Conservation (phyloP, 1,284 basidiomycete species). For the Kalmanozyma brasiliensis region DNA sequence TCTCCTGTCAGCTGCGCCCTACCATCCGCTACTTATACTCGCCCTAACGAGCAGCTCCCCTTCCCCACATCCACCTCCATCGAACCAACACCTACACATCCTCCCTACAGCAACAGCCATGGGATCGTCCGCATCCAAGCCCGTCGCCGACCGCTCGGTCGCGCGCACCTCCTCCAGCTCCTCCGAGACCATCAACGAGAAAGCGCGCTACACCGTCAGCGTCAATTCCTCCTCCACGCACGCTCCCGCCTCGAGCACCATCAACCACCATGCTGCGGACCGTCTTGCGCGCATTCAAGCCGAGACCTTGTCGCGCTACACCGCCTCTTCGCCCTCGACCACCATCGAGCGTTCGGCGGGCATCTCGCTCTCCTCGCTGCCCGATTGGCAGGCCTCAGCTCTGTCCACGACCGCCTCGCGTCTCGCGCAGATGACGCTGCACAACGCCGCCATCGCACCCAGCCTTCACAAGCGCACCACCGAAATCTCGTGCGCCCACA, state of each 20-base stretch:
- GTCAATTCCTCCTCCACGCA: slow-evolving; percentile 13
- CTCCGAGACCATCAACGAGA: slow-evolving; percentile 31
- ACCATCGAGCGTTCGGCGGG: slow-evolving; percentile 10
- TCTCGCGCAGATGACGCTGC: slow-evolving; percentile 82
- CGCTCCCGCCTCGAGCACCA: slow-evolving; percentile 12
- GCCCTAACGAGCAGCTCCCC: background rate
- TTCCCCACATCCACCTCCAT: background rate
- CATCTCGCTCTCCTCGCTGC: slow-evolving; percentile 36
- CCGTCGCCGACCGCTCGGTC: slow-evolving; percentile 18
- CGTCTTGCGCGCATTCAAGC: slow-evolving; percentile 53
- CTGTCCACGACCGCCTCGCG: slow-evolving; percentile 73
- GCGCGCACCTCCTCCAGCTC: slow-evolving; percentile 4
- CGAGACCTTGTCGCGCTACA: slow-evolving; percentile 27
- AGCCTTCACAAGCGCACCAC: slow-evolving; percentile 77
- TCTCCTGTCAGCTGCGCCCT: no score
- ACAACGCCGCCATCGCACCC: slow-evolving; percentile 77
- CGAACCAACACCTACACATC: background rate
- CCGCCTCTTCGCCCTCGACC: background rate
- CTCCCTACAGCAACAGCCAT: slow-evolving; percentile 1
- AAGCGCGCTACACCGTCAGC: slow-evolving; percentile 21
- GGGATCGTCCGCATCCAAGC: slow-evolving; percentile 43
- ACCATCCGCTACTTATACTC: slow-evolving; percentile 7
- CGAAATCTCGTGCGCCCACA: slow-evolving; percentile 76
- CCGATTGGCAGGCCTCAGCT: slow-evolving; percentile 44
- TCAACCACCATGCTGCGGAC: slow-evolving; percentile 50